Evolutionary conservation across 1,284 basidiomycete genomes (phyloP), one percentile per base, ranked within the genome.

Genomic region (Inonotus obliquus): DNA sequence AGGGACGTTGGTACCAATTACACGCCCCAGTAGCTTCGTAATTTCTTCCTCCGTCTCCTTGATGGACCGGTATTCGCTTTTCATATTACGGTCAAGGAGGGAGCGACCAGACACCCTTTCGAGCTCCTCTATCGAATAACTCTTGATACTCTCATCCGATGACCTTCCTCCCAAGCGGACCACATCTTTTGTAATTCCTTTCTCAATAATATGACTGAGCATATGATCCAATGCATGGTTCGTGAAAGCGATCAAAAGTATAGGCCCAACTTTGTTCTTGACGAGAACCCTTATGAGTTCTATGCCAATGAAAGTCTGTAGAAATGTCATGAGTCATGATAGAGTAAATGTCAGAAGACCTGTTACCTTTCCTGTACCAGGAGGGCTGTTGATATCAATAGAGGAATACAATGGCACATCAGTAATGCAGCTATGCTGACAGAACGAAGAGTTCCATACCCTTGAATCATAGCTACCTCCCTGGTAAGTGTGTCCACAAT

Each of bases 161-260:
- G 83, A 80, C 7, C 83, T 77, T 19, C 81, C 78, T 0, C 89
- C 89, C 2, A 90, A 73, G 1, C 88, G 82, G 10, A 89, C 81
- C 25, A 91, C 77, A 41, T 82, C 78, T 0, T 73, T 71, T 0
- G 87, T 89, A 59, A 91, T 87, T 0, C 71, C 70, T 0, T 79
- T 80, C 64, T 90, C 83, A 1, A 89, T 73, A 2, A 89, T 77
- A 0, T 82, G 81, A 7, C 75, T 73, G 2, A 91, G 74, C 71
- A 90, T 80, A 63, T 90, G 85, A 63, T 91, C 88, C 0, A 91
- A 75, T 0, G 89, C 87, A 63, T 91, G 89, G 67, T 91, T 91
- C 0, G 89, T 91, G 70, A 84, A 87, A 0, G 86, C 85, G 51
- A 91, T 85, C 75, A 90, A 75, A 14, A 89, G 74, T 58, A 90